Evolutionary conservation across 2,329 filamentous ascomycete genomes (phyloP), one percentile per base, ranked within the genome.

Genomic region (Thelonectria discophora): DNA sequence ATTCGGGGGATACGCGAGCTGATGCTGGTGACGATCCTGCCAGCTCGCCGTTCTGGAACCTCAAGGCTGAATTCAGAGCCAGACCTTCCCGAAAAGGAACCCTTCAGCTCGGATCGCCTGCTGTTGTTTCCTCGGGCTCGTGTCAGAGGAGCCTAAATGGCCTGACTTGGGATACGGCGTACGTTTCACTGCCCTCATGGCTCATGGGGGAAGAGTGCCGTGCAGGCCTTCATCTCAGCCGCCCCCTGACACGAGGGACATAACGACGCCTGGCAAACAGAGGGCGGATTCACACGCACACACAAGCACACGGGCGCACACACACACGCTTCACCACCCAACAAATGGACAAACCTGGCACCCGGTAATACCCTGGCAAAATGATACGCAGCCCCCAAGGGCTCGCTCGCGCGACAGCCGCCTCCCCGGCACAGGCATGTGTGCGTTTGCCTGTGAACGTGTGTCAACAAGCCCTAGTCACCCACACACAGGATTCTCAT

Each of bases 21-120:
- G 54, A 62, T 58, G 55, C 50, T 58, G 54, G 60, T 55, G 60
- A 54, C 57, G 56, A 60, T 56, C 56, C 48, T 57, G 42, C 48
- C 50, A 57, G 42, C 39, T 62, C 20, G 21, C 43, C 17, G 52
- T 70, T 56, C 64, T 65, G 57, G 65, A 63, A 61, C 48, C 32
- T 59, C 57, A 32, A 68, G 55, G 34, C 64, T 63, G 60, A 65
- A 62, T 62, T 52, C 49, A 63, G 58, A 61, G 65, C 58, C 39
- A 50, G 45, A 59, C 61, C 45, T 65, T 66, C 50, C 59, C 60
- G 50, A 63, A 62, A 57, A 68, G 37, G 57, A 65, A 49, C 48
- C 24, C 40, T 58, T 59, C 60, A 61, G 60, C 43, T 58, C 37
- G 55, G 43, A 50, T 55, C 59, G 56, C 62, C 37, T 55, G 18